Conservation (phyloP, 176 grass and related monocot genomes). For the Elymus sibiricus region DNA sequence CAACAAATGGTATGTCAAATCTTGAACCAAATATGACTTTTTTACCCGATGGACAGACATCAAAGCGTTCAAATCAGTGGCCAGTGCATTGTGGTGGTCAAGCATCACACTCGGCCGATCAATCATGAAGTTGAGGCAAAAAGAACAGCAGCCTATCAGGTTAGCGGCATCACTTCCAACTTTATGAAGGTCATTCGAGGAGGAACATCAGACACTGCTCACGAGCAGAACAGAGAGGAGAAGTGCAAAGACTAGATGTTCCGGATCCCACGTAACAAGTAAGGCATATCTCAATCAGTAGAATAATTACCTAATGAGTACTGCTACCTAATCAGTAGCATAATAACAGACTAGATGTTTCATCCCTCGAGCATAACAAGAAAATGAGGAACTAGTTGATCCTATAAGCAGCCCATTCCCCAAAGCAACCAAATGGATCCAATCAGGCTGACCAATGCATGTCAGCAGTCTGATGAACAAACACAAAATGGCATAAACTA, state of each 20-base stretch:
- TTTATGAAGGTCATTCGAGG: background rate
- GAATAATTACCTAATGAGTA: background rate
- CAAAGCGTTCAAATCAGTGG: slow-evolving; percentile 1
- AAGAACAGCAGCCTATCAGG: slow-evolving; percentile 8
- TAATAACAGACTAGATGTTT: background rate
- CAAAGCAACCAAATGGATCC: background rate
- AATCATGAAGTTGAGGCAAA: slow-evolving; percentile 16
- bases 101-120: background rate
- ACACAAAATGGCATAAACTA: background rate
- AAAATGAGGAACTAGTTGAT: background rate
- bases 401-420: background rate
- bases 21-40: background rate
- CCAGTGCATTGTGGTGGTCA: background rate
- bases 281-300: background rate
- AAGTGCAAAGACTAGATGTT: background rate
- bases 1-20: background rate
- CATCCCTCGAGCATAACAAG: background rate
- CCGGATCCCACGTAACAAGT: background rate
- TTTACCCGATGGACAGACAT: slow-evolving; percentile 4
- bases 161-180: slow-evolving; percentile 12
- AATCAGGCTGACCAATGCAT: slow-evolving; percentile 8
- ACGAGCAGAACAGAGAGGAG: background rate
- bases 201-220: background rate
- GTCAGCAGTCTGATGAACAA: background rate
- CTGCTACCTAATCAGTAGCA: background rate